These are phyloP conservation scores for Boletus pseudopeckii DNA, from an alignment of 768 basidiomycete genomes.

Conservation along the genomic window DNA sequence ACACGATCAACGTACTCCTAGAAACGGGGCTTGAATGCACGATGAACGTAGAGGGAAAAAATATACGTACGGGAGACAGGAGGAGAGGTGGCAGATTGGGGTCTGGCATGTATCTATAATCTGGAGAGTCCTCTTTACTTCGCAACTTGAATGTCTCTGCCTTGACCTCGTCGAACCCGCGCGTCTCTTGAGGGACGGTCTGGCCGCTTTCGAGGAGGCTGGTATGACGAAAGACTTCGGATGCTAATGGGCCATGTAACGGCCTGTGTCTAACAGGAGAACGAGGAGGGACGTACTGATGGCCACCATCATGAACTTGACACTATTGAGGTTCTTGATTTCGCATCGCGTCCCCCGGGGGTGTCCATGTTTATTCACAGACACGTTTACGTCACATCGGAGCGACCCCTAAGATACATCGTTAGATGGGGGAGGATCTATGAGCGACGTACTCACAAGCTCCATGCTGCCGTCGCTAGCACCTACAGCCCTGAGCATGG, in stretches of 20 bases:
- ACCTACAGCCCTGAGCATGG: constrained; percentile 75
- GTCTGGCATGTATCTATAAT: constrained; percentile 98
- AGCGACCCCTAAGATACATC: constrained; percentile 69
- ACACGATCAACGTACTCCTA: constrained; percentile 64
- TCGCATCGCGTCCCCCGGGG: constrained; percentile 84
- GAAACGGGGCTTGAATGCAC: not conserved
- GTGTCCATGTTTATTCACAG: constrained; percentile 66
- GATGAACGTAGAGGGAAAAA: not conserved
- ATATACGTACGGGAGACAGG: constrained; percentile 44
- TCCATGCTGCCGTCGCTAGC: constrained; percentile 98
- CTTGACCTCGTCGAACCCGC: constrained; percentile 81
- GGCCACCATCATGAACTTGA: constrained; percentile 79
- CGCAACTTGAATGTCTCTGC: constrained; percentile 81
- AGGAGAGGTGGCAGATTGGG: constrained; percentile 81
- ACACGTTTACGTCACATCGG: constrained; percentile 94
- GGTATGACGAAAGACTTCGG: constrained; percentile 80
- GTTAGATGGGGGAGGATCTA: not conserved
- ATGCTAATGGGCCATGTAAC: constrained; percentile 44
- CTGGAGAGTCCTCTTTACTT: constrained; percentile 90
- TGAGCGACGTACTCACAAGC: constrained; percentile 50
- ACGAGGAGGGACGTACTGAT: constrained; percentile 56
- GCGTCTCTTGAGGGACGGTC: constrained; percentile 76
- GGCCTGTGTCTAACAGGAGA: not conserved
- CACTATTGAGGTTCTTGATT: constrained; percentile 94
- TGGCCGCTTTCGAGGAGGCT: constrained; percentile 43